Percentiles rank a stretch among this genome's conserved stretches.
Conservation (phyloP, 2,329 filamentous ascomycete genomes). For the Nigrospora sphaerica region DNA sequence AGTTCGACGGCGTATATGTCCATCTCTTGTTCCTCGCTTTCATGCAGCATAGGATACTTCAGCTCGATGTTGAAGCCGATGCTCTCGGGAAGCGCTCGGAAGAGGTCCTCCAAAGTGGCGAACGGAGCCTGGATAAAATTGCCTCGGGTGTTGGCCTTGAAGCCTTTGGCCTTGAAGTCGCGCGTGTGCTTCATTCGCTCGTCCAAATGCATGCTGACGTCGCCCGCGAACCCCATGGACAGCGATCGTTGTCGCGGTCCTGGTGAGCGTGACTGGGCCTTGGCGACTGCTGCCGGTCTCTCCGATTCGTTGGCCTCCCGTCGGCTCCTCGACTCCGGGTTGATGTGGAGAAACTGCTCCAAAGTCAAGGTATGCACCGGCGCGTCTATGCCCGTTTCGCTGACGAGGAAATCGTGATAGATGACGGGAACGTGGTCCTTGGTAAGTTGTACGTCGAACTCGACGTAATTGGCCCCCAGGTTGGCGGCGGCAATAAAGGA, state of each 20-base stretch:
- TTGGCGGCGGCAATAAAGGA: conserved; percentile 97
- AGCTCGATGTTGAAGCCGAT: conserved; percentile 98
- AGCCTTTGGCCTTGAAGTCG: conserved; percentile 90
- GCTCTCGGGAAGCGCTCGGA: conserved; percentile 70
- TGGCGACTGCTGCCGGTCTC: conserved; percentile 14
- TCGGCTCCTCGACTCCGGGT: conserved; percentile 39
- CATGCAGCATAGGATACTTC: conserved; percentile 98
- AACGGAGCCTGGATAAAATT: conserved; percentile 95
- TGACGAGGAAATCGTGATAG: conserved; percentile 97
- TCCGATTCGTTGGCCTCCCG: conserved; percentile 15
- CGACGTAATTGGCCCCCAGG: conserved; percentile 69
- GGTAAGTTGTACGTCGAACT: conserved; percentile 91
- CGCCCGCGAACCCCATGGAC: conserved; percentile 45
- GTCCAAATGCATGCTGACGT: conserved; percentile 35
- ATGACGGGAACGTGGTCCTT: conserved; percentile 98
- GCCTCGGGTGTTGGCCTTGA: conserved; percentile 89
- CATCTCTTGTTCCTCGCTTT: conserved; percentile 93
- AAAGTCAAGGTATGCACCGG: conserved; percentile 92
- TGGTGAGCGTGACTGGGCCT: conserved; percentile 20
- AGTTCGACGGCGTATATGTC: conserved; percentile 92
- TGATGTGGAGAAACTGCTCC: conserved; percentile 91
- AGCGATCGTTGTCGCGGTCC: conserved; percentile 40
- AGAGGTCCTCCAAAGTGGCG: conserved; percentile 89
- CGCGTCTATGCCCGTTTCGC: conserved; percentile 93
- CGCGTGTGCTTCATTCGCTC: conserved; percentile 97